phyloP scores from a whole-genome alignment of 306 rosid genomes.

The Inga laurina region DNA sequence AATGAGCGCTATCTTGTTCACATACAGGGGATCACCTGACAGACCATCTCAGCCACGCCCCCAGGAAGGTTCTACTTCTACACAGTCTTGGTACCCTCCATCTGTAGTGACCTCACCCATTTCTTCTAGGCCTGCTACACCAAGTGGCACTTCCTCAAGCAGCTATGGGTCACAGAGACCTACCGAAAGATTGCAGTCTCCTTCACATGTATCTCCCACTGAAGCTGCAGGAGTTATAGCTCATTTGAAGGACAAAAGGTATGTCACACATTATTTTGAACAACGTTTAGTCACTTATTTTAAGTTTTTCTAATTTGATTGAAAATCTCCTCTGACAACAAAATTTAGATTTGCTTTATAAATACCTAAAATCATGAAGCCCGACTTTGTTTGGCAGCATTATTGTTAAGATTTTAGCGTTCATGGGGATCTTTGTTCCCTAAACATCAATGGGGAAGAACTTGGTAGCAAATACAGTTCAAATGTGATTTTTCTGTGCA shows the following conservation, averaged over 20 bases:
- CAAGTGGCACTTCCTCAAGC: slow-evolving; percentile 48
- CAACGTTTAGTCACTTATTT: background rate
- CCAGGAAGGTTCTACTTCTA: slow-evolving; percentile 48
- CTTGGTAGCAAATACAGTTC: background rate
- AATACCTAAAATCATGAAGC: background rate
- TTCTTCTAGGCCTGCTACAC: slow-evolving; percentile 60
- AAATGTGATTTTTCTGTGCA: background rate
- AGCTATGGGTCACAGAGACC: slow-evolving; percentile 47
- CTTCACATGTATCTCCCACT: slow-evolving; percentile 59
- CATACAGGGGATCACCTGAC: slow-evolving; percentile 67
- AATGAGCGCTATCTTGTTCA: background rate
- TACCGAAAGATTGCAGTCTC: slow-evolving; percentile 50
- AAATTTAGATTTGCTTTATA: background rate
- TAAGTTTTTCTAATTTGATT: background rate
- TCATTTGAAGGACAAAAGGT: slow-evolving; percentile 69
- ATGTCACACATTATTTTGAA: slow-evolving; percentile 36
- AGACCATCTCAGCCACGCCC: slow-evolving; percentile 57
- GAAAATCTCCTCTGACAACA: background rate
- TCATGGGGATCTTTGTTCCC: background rate
- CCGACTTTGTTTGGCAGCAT: background rate
- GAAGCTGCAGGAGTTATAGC: slow-evolving; percentile 67
- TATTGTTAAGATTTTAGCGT: background rate
- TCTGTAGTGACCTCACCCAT: slow-evolving; percentile 55
- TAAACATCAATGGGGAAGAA: background rate
- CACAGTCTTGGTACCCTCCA: slow-evolving; percentile 75